Base-by-base conservation (phyloP, 495 filamentous ascomycete species). In the Aspergillus baeticus region DNA sequence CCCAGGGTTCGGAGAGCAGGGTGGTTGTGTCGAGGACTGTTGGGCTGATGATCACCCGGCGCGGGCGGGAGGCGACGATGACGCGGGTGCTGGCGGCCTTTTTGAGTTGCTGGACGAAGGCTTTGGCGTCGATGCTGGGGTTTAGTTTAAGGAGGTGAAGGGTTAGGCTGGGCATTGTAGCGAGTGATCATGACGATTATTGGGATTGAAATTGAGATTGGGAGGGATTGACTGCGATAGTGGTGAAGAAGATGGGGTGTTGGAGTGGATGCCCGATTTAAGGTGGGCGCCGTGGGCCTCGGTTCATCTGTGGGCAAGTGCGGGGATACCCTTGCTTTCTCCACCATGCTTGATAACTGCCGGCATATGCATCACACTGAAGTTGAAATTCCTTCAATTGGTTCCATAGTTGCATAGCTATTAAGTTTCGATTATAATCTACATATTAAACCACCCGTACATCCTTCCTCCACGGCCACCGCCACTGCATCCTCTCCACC, bases 1-100 rank as follows among this genome's bases (percentile, higher is more conserved):
- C 80, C 84, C 84, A 88, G 46, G 66, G 65, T 33, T 72, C 72
- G 5, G 85, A 69, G 10, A 87, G 74, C 1, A 71, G 51, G 15
- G 52, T 42, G 15, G 66, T 56, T 10, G 60, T 66, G 44, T 83
- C 84, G 11, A 83, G 67, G 5, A 59, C 45, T 0, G 73, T 75
- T 17, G 84, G 84, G 21, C 76, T 73, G 60, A 87, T 79, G 56
- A 87, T 61, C 22, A 77, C 69, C 14, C 74, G 68, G 33, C 63
- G 60, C 14, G 69, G 69, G 6, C 66, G 64, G 1, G 71, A 73
- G 29, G 79, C 73, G 48, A 81, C 69, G 29, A 80, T 69, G 46
- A 87, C 66, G 26, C 46, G 18, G 3, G 42, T 45, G 29, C 78
- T 71, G 41, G 64, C 47, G 18, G 57, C 53, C 20, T 62, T 56